Conservation (phyloP, 352 stramenopile genomes). For the Thalassiosira livingstoniorum region DNA sequence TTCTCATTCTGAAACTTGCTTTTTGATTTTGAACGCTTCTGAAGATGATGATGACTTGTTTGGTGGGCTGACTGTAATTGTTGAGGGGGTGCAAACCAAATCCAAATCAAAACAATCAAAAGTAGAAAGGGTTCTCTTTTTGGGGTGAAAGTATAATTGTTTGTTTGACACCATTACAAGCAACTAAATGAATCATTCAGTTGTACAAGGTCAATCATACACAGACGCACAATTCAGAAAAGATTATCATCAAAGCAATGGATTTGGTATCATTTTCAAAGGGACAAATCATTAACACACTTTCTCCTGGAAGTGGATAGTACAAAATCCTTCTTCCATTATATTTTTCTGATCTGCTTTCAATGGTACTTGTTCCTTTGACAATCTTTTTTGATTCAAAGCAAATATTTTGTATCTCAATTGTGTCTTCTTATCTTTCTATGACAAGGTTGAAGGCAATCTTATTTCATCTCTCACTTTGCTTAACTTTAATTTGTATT, state of each 20-base stretch:
- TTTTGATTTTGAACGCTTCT: too few relatives aligned
- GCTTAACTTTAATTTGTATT: neutral
- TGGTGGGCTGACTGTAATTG: too few relatives aligned
- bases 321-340: neutral
- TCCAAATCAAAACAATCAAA: too few relatives aligned
- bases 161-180: too few relatives aligned
- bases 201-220: too few relatives aligned
- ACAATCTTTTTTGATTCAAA: neutral
- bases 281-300: neutral
- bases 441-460: neutral
- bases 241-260: neutral
- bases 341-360: conserved; percentile 12
- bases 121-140: too few relatives aligned
- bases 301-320: neutral
- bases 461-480: neutral
- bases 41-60: too few relatives aligned
- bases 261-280: neutral
- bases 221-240: conserved; percentile 11
- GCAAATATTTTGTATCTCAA: neutral
- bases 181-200: too few relatives aligned
- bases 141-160: too few relatives aligned
- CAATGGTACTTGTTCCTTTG: neutral
- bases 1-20: too few relatives aligned
- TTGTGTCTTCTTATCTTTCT: neutral
- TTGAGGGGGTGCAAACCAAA: too few relatives aligned